Conservation (phyloP, 768 basidiomycete species). For the Suillus brevipes region DNA sequence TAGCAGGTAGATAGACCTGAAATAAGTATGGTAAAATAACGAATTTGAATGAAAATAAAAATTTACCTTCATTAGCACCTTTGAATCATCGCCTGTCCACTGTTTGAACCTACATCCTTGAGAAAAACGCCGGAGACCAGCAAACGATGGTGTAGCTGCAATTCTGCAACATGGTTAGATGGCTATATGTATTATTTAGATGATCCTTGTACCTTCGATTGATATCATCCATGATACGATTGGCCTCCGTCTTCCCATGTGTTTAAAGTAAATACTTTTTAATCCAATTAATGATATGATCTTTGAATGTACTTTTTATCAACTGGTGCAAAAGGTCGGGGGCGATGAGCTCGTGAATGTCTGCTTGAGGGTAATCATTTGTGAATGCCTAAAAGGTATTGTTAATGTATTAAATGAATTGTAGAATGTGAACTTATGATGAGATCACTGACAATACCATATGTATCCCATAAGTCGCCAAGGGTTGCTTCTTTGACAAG, state of each 20-base stretch:
- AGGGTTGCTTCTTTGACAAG: slow-evolving; percentile 13
- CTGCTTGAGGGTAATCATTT: slow-evolving; percentile 31
- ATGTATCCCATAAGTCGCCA: slow-evolving; percentile 23
- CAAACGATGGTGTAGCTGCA: no score
- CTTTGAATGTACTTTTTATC: slow-evolving; percentile 40
- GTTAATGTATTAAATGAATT: background rate
- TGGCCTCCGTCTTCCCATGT: slow-evolving; percentile 18
- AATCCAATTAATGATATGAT: slow-evolving; percentile 39
- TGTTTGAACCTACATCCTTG: no score
- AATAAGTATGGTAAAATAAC: no score
- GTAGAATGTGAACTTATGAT: slow-evolving; percentile 17
- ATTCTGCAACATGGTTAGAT: no score
- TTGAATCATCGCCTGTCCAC: no score
- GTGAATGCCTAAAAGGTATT: slow-evolving; percentile 35
- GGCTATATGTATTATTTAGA: background rate
- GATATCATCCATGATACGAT: slow-evolving; percentile 32
- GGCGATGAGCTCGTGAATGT: slow-evolving; percentile 36
- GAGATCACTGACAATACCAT: slow-evolving; percentile 23
- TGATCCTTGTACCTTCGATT: slow-evolving; percentile 25
- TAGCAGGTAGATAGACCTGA: no score
- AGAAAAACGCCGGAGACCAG: no score
- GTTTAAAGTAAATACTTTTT: slow-evolving; percentile 22
- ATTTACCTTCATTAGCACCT: no score
- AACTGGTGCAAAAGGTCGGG: slow-evolving; percentile 38
- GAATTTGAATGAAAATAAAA: no score